Evolutionary conservation across 768 basidiomycete species (phyloP), one percentile per base, ranked within the genome.

Genomic region (Leccinum ochraceum): DNA sequence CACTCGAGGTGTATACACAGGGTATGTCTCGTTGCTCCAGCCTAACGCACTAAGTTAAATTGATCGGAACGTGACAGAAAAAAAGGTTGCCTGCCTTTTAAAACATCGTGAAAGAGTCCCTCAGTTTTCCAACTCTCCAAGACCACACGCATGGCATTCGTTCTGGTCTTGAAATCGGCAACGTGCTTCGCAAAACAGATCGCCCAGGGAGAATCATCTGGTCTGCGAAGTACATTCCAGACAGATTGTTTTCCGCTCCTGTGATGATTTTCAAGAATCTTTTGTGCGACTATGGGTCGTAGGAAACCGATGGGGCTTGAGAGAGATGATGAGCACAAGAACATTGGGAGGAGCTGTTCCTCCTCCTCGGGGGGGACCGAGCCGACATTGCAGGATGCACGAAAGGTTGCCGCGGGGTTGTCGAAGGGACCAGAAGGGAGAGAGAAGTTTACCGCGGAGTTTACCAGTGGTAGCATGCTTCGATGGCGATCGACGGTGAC

Each of bases 371-470:
- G 37, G 0, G 39, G 39, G 20, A 60, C 26, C 11, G 51, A 52
- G 36, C 60, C 59, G 0, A n/a, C 57, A 44, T 64, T 61, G 53
- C 70, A 70, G 1, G 67, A 67, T 6, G 69, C 65, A 20, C 67
- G 70, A 20, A 67, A 50, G 6, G 28, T 52, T 14, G 10, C 20
- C 26, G 58, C 5, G 8, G 57, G 63, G 30, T 67, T 57, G 24
- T 70, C 28, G 51, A 71, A 74, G 14, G 63, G 68, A 26, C 71
- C 66, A 5, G 59, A 17, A 34, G 71, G 72, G 14, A 72, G 70
- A 39, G 57, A 26, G 24, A 74, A 69, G 50, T 72, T 72, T 59
- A 71, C 60, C 14, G 71, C 61, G 17, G 66, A 65, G 24, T 57
- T 63, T 24, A 74, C 67, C 1, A 72, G 56, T 16, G 70, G 64